These are phyloP conservation scores for Puccinia coronata DNA, from an alignment of 1,284 basidiomycete species.

Conservation along the genomic window DNA sequence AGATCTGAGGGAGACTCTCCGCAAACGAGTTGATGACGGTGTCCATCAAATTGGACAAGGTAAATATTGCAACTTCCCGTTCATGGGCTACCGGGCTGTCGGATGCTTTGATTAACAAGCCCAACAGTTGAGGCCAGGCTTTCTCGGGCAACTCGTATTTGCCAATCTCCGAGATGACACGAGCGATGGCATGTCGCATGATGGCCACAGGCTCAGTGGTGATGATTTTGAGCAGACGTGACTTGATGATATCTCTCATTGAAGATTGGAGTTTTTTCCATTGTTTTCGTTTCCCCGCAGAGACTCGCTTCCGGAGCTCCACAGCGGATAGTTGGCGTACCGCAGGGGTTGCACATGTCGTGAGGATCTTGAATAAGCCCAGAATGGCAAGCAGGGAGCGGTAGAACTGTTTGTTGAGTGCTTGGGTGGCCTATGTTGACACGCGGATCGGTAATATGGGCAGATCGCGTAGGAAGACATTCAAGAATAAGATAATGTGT, in stretches of 20 bases:
- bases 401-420: conserved; percentile 87
- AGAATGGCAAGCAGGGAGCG: conserved; percentile 87
- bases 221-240: conserved; percentile 76
- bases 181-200: conserved; percentile 74
- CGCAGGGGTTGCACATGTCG: conserved; percentile 74
- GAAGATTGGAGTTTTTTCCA: conserved; percentile 76
- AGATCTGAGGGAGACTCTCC: conserved; percentile 74
- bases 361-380: conserved; percentile 83
- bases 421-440: conserved; percentile 79
- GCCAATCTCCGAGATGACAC: conserved; percentile 91
- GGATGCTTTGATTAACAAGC: conserved; percentile 80
- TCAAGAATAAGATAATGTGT: conserved; percentile 38
- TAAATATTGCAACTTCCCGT: conserved; percentile 87
- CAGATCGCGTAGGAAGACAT: not conserved
- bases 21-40: conserved; percentile 85
- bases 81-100: conserved; percentile 71
- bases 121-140: conserved; percentile 84
- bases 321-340: conserved; percentile 95
- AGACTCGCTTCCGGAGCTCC: conserved; percentile 90
- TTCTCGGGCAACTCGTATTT: conserved; percentile 79
- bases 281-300: conserved; percentile 74
- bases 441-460: too few species aligned
- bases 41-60: conserved; percentile 88
- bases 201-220: conserved; percentile 78
- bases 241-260: conserved; percentile 81